Base-by-base conservation (phyloP, 1,139 yeast species). In the Pichia sp. region DNA sequence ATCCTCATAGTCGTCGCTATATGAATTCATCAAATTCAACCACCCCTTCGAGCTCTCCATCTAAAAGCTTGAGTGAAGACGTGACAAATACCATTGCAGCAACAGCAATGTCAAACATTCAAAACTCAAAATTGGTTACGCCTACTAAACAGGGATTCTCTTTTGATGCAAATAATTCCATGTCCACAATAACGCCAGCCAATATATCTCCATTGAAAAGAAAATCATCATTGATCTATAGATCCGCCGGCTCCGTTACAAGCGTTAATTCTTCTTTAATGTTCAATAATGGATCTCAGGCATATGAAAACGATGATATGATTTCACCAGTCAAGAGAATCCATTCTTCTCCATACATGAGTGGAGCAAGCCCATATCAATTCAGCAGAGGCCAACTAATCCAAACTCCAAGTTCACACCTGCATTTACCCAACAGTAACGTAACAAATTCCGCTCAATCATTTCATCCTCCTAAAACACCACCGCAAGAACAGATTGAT, bases 271-370 rank as follows among this genome's bases (percentile, higher is more conserved):
- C 46, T 3, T 43, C 46, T 5, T 36, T 43, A 6, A 26, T 44
- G 7, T 45, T 41, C 28, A 48, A 43, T 33, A 33, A 39, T 28
- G 31, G 11, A n/a, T 7, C 36, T 34, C 23, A 16, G 23, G 23
- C 23, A 16, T 23, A 7, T 9, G 36, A 34, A n/a, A 43, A 45
- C 27, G 51, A 48, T 35, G 36, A 36, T 9, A 11, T 46, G 3
- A 48, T 53, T 4, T 58, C 64, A 5, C 65, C 65, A 1, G 47
- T 52, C 4, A 61, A 61, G 41, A 52, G 57, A 34, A 44, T 51
- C 9, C 56, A 59, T 29, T 49, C 49, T 40, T 63, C 65, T 4
- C 58, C 62, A 33, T 58, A 58, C 33, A 44, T 49, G 11, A 40
- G 50, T 36, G 32, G 43, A 7, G 46, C 49, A 6, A 48, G 52